A percentile compares a stretch with the other conserved stretches of the same genome.
phyloP scores from a whole-genome alignment of 352 stramenopile species.

The Pythium volutum region DNA sequence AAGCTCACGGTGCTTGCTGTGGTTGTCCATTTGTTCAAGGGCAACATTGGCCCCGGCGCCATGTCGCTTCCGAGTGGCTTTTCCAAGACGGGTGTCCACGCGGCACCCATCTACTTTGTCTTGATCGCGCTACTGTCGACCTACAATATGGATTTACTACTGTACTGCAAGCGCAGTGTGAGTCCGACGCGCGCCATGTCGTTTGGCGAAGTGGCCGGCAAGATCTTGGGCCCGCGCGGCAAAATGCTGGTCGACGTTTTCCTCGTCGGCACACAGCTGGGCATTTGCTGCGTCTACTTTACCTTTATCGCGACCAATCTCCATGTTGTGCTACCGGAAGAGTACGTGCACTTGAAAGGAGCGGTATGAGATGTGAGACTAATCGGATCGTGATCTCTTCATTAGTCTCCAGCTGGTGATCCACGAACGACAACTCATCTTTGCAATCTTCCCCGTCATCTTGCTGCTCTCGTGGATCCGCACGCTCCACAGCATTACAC shows the following conservation, averaged over 20 bases:
- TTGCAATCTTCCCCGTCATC: conserved; percentile 68
- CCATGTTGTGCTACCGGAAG: conserved; percentile 62
- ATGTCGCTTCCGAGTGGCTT: conserved; percentile 80
- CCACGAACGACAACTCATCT: conserved; percentile 75
- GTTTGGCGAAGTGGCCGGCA: conserved; percentile 66
- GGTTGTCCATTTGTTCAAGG: conserved; percentile 70
- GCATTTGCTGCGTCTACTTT: conserved; percentile 85
- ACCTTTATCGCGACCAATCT: conserved; percentile 84
- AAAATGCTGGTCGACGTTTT: conserved; percentile 78
- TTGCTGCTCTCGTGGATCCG: conserved; percentile 76
- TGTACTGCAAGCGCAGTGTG: conserved; percentile 63
- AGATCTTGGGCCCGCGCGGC: conserved; percentile 55
- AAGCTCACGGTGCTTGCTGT: conserved; percentile 55
- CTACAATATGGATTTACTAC: conserved; percentile 83
- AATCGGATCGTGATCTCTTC: not conserved
- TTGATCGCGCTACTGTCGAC: conserved; percentile 64
- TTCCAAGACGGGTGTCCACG: conserved; percentile 67
- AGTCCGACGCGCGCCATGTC: conserved; percentile 52
- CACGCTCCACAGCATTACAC: conserved; percentile 68
- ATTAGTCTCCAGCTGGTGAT: conserved; percentile 48
- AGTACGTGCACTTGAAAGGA: conserved; percentile 26
- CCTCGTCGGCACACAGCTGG: conserved; percentile 71
- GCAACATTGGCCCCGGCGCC: conserved; percentile 71
- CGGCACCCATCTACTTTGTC: conserved; percentile 57
- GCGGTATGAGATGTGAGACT: not conserved